Evolutionary conservation across 148 eudicot species (phyloP).

Genomic region (Fagopyrum homotropicum): DNA sequence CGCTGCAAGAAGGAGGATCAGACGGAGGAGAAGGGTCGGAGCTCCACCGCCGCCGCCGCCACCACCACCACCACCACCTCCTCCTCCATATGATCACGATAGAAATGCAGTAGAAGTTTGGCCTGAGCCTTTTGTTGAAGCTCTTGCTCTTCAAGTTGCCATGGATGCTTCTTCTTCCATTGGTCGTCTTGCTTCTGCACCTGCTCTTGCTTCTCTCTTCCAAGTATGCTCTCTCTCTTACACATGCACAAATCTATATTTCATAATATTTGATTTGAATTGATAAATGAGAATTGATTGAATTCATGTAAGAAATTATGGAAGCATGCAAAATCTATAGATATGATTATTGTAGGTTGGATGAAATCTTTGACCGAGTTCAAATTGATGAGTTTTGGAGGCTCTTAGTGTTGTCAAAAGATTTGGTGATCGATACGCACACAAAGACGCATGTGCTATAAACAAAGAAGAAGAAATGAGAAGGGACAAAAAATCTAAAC

Average conservation of each 20-base stretch:
- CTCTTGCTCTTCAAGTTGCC: slow-evolving; percentile 59
- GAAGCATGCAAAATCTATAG: neutral
- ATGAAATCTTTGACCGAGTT: neutral
- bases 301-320: neutral
- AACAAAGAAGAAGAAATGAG: neutral
- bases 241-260: neutral
- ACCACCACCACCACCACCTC: slow-evolving; percentile 11
- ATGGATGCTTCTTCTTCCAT: slow-evolving; percentile 35
- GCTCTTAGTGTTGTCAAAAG: neutral
- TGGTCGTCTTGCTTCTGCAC: slow-evolving; percentile 66
- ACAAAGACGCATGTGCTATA: neutral
- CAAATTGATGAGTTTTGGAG: no score
- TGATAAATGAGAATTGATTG: neutral
- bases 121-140: slow-evolving; percentile 89
- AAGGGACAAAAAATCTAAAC: neutral
- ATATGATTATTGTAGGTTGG: slow-evolving; percentile 3
- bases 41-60: neutral
- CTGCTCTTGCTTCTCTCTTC: slow-evolving; percentile 52
- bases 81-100: slow-evolving; percentile 26
- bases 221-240: slow-evolving; percentile 37
- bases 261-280: neutral
- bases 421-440: neutral
- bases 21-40: slow-evolving; percentile 14
- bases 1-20: neutral
- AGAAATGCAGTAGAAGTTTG: slow-evolving; percentile 45